phyloP scores from a whole-genome alignment of 306 rosid species.

The Pyrus bretschneideri region DNA sequence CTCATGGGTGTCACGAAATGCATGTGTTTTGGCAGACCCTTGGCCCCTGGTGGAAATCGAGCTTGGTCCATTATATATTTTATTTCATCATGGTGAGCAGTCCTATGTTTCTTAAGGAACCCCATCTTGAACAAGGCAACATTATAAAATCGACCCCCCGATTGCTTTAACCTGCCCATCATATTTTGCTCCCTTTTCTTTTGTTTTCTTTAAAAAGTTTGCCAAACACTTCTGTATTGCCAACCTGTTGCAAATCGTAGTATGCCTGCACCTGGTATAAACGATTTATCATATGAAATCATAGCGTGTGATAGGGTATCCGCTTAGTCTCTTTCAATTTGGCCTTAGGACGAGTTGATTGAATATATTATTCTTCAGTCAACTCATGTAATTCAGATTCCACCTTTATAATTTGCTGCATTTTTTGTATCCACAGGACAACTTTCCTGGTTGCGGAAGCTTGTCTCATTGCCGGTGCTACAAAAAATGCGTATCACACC shows the following conservation, averaged over 20 bases:
- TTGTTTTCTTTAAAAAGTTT: not conserved
- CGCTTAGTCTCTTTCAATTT: no score
- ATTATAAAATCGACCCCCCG: not conserved
- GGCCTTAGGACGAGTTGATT: not conserved
- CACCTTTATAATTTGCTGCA: not conserved
- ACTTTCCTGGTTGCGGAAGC: constrained; percentile 83
- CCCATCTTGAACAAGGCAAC: not conserved
- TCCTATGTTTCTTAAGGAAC: not conserved
- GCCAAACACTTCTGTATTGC: not conserved
- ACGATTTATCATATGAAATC: no score
- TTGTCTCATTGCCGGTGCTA: constrained; percentile 86
- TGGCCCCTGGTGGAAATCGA: constrained; percentile 70
- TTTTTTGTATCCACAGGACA: constrained; percentile 33
- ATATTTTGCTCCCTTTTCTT: not conserved
- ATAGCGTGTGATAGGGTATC: no score
- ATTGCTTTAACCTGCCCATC: not conserved
- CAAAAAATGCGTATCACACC: constrained; percentile 88
- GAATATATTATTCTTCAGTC: not conserved
- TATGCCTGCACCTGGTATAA: not conserved
- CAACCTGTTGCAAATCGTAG: not conserved
- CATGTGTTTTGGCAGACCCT: constrained; percentile 91
- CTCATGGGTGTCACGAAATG: constrained; percentile 85
- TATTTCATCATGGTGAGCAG: constrained; percentile 69
- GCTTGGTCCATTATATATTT: constrained; percentile 93
- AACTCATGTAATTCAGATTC: not conserved